phyloP scores from a whole-genome alignment of 495 filamentous ascomycete species.

The Jackrogersella minutella region DNA sequence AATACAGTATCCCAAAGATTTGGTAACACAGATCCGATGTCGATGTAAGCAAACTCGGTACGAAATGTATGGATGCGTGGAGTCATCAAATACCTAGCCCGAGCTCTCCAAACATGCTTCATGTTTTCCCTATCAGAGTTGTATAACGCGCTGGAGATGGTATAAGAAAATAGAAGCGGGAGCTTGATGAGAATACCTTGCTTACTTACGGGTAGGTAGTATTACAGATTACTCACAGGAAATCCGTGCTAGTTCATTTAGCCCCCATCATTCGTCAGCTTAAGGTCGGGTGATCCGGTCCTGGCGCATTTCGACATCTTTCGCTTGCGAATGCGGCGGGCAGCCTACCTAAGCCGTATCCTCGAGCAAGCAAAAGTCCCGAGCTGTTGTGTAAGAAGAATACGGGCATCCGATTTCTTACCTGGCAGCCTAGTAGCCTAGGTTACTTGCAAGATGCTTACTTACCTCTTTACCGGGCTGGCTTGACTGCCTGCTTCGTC shows the following conservation, averaged over 20 bases:
- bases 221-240: slow-evolving; percentile 30
- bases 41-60: neutral
- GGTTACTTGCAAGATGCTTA: slow-evolving; percentile 10
- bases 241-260: slow-evolving; percentile 4
- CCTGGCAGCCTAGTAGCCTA: no score
- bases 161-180: slow-evolving; percentile 7
- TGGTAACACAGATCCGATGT: slow-evolving; percentile 26
- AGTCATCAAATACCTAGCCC: slow-evolving; percentile 1
- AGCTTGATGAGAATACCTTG: slow-evolving; percentile 7
- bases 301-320: slow-evolving; percentile 22
- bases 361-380: slow-evolving; percentile 11
- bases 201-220: no score
- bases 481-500: slow-evolving; percentile 7
- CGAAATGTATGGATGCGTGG: neutral
- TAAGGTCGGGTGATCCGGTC: slow-evolving; percentile 32
- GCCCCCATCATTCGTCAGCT: slow-evolving; percentile 36
- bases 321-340: slow-evolving; percentile 20
- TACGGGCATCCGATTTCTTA: slow-evolving; percentile 14
- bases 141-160: slow-evolving; percentile 1
- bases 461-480: neutral
- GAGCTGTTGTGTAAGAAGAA: slow-evolving; percentile 9
- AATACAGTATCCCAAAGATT: slow-evolving; percentile 16
- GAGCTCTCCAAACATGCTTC: slow-evolving; percentile 10
- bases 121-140: slow-evolving; percentile 10
- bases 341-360: slow-evolving; percentile 25